Evolutionary conservation across 1,284 basidiomycete species (phyloP).

Genomic region (Microbotryomycetes sp.): DNA sequence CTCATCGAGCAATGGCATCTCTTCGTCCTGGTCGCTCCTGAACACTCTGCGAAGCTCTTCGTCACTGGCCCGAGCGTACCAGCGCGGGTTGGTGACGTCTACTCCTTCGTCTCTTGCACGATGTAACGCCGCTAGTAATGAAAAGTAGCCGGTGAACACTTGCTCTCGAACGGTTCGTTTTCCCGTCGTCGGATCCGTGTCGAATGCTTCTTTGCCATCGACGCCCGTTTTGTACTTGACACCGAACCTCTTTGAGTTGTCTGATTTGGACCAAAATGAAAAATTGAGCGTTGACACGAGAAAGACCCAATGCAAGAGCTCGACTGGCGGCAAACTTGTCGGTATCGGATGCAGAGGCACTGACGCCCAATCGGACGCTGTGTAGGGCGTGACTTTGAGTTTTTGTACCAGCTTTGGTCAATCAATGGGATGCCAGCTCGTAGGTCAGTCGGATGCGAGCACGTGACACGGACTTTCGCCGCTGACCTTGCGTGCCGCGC

Average conservation of each 20-base stretch:
- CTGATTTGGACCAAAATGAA: conserved; percentile 70
- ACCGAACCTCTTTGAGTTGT: conserved; percentile 52
- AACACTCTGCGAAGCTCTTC: conserved; percentile 51
- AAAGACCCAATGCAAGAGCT: conserved; percentile 69
- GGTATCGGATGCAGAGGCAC: conserved; percentile 29
- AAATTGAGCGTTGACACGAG: conserved; percentile 74
- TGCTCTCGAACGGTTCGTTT: conserved; percentile 42
- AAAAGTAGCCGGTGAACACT: conserved; percentile 71
- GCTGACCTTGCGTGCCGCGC: background rate
- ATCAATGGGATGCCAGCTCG: background rate
- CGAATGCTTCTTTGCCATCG: conserved; percentile 47
- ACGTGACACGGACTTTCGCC: background rate
- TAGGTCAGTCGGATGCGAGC: background rate
- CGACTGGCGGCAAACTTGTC: background rate
- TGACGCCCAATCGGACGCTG: conserved; percentile 12
- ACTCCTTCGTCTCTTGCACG: conserved; percentile 54
- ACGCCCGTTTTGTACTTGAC: conserved; percentile 57
- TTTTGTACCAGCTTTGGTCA: background rate
- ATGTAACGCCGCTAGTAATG: conserved; percentile 65
- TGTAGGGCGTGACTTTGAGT: conserved; percentile 4
- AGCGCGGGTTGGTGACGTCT: conserved; percentile 63
- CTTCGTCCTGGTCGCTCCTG: conserved; percentile 52
- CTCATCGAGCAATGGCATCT: conserved; percentile 58
- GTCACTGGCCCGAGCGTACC: conserved; percentile 56
- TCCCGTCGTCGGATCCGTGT: background rate